Evolutionary conservation across 2,329 filamentous ascomycete genomes (phyloP).

Genomic region (Aspergillus terreus): DNA sequence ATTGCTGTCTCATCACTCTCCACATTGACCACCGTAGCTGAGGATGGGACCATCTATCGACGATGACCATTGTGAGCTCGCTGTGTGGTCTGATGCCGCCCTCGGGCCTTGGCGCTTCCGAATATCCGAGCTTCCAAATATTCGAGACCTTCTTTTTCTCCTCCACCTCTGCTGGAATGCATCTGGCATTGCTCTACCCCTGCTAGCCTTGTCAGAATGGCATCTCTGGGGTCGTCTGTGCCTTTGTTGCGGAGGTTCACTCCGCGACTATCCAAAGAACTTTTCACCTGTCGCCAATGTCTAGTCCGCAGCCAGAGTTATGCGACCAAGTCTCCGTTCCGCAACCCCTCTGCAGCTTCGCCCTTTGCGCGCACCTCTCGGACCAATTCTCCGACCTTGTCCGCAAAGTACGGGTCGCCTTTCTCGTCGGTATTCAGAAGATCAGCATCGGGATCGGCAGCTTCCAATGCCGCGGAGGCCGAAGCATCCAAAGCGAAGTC

Average conservation of each 20-base stretch:
- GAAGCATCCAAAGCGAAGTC: slow-evolving; percentile 28
- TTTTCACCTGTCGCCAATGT: slow-evolving; percentile 43
- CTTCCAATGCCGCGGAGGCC: slow-evolving; percentile 18
- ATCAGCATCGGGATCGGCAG: slow-evolving; percentile 18
- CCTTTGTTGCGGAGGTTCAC: slow-evolving; percentile 32
- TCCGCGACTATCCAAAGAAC: slow-evolving; percentile 34
- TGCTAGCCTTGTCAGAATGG: slow-evolving; percentile 24
- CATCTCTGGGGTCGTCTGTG: slow-evolving; percentile 28
- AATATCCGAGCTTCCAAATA: background rate
- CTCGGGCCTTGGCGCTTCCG: background rate
- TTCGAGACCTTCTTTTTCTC: background rate
- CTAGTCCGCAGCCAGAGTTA: slow-evolving; percentile 27
- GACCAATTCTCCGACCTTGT: slow-evolving; percentile 21
- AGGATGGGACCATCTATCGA: background rate
- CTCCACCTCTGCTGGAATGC: background rate
- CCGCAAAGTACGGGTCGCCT: slow-evolving; percentile 23
- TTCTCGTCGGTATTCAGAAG: slow-evolving; percentile 24
- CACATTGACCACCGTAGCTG: background rate
- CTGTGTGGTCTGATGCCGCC: background rate
- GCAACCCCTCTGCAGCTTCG: slow-evolving; percentile 27
- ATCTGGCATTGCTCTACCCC: background rate
- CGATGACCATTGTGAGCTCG: background rate
- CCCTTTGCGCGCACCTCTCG: slow-evolving; percentile 23
- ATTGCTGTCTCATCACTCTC: background rate
- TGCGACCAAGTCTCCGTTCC: slow-evolving; percentile 26